Base-by-base conservation (phyloP, 129 eudicot genomes). In the Tagetes erecta region DNA sequence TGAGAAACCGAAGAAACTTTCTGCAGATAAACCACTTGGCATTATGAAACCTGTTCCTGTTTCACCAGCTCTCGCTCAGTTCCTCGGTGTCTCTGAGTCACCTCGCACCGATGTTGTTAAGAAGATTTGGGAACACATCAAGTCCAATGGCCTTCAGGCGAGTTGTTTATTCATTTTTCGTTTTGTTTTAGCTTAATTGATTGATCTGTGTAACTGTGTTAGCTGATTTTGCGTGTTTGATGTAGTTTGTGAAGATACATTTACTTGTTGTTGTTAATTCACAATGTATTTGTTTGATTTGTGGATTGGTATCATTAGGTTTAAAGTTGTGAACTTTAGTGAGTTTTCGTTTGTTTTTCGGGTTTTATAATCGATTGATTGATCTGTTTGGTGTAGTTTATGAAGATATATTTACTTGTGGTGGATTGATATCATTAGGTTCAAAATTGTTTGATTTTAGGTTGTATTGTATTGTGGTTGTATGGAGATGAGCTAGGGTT, bases 121-220 rank as follows among this genome's bases (percentile, higher is more conserved):
- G 79, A 81, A 75, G 67, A 75, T 75, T 75, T 81, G 84, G 84
- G 77, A 81, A 11, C 45, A 75, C 46, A 81, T 81, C 52, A 81
- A 75, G 75, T 71, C 57, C 45, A 71, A 81, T 63, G 60, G 70
- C 62, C 84, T 81, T 65, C 84, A 81, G 81, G 84, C 59, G 14
- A 71, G 78, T 64, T 42, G 14, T 58, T 44, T 38, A 4, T 1
- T 14, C 2, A 37, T 3, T 34, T 20, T 12, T 59, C 9, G 1
- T 36, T 27, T 62, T 3, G 11, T 58, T 0, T 58, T 31, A 38
- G 33, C 8, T 58, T 41, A 6, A 20, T 33, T 33, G 38, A 12
- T 51, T 51, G 10, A 0, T 51, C 2, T 4, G 1, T 79, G 27
- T 20, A 0, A 20, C 27, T 20, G 27, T 20, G 27, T 20, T 20